Evolutionary conservation across 345 rosid species (phyloP).

Genomic region (Pugionium dolabratum): DNA sequence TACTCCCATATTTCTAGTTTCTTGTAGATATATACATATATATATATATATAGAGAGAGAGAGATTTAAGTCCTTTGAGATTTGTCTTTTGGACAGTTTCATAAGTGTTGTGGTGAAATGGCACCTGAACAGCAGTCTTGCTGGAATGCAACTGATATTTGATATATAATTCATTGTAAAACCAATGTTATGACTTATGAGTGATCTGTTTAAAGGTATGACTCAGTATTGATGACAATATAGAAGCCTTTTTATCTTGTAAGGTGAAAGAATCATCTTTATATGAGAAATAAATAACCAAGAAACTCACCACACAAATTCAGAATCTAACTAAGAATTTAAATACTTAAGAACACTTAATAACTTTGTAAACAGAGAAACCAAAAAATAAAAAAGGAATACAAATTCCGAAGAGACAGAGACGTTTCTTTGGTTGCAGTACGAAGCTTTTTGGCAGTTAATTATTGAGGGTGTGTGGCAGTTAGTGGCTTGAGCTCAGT

Average conservation of each 20-base stretch:
- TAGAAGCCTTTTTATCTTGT: background rate
- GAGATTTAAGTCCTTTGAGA: too few relatives aligned
- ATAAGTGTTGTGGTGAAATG: slow-evolving; percentile 11
- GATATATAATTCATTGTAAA: slow-evolving; percentile 13
- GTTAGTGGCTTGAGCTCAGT: slow-evolving; percentile 30
- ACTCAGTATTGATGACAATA: background rate
- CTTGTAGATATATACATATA: too few relatives aligned
- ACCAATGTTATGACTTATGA: background rate
- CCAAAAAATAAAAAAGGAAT: background rate
- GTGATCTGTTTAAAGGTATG: background rate
- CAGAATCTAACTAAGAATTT: slow-evolving; percentile 2
- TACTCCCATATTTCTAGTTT: slow-evolving; percentile 26
- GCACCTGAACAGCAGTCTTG: slow-evolving; percentile 25
- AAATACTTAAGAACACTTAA: background rate
- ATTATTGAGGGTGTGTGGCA: slow-evolving; percentile 26
- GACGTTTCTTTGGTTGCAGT: slow-evolving; percentile 25
- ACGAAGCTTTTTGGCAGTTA: slow-evolving; percentile 28
- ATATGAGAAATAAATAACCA: background rate
- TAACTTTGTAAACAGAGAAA: background rate
- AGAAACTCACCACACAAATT: background rate
- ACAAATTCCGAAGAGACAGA: slow-evolving; percentile 26
- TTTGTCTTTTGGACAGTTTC: background rate
- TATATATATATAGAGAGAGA: too few relatives aligned
- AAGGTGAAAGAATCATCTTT: background rate
- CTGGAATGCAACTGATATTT: slow-evolving; percentile 8